These are phyloP conservation scores for Entophlyctis luteolus DNA, from an alignment of 192 early-diverging fungal species.

Conservation along the genomic window DNA sequence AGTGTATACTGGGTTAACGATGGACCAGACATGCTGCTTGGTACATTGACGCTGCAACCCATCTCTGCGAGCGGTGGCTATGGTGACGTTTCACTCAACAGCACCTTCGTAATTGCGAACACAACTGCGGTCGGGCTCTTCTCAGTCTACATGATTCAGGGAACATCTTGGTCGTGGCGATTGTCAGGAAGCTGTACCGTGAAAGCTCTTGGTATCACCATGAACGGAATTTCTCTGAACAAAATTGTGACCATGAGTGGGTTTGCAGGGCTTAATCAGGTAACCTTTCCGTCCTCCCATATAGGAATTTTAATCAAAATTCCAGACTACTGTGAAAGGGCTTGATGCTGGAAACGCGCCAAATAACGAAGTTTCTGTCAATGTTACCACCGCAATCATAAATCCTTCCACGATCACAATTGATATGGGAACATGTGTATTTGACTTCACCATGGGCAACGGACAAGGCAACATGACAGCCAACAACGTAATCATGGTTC, in stretches of 20 bases:
- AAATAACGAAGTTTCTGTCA: not conserved
- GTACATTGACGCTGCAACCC: not conserved
- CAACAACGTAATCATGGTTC: not conserved
- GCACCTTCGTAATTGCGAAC: not conserved
- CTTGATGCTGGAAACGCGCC: not conserved
- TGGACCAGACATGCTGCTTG: not conserved
- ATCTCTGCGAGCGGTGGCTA: not conserved
- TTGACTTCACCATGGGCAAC: conserved; percentile 4
- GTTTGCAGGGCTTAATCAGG: conserved; percentile 1
- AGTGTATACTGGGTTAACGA: conserved; percentile 33
- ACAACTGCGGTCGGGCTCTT: conserved; percentile 28
- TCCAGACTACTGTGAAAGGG: not conserved
- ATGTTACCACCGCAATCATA: not conserved
- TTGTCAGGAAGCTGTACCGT: conserved; percentile 12
- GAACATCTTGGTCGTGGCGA: conserved; percentile 27
- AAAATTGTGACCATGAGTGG: conserved; percentile 13
- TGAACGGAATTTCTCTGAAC: conserved; percentile 24
- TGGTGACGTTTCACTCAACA: not conserved
- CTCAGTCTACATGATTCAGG: conserved; percentile 27
- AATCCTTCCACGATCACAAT: conserved; percentile 11
- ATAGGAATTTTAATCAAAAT: too few species aligned
- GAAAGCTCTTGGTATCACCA: conserved; percentile 29
- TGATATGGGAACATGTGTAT: not conserved
- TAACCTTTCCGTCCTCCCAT: too few species aligned
- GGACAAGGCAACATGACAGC: not conserved